Base-by-base conservation (phyloP, 2,329 filamentous ascomycete genomes). In the Pseudocercospora eumusae region DNA sequence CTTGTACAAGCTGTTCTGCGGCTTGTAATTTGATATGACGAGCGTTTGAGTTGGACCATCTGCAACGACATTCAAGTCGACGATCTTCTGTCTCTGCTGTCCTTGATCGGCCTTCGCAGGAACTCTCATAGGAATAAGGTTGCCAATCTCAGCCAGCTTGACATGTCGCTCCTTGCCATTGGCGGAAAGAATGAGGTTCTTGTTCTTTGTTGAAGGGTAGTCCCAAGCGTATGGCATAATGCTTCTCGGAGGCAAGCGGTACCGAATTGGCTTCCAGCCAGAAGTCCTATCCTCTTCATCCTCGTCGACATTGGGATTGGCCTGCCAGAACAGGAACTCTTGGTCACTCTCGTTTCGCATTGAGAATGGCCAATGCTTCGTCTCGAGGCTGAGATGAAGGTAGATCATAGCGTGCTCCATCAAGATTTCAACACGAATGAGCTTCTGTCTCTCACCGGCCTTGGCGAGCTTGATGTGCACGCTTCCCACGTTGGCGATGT, bases 221-320 rank as follows among this genome's bases (percentile, higher is more conserved):
- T 99, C 96, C 95, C 95, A 99, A 1, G 95, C 93, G 72, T 99
- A 99, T 0, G 96, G 95, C 95, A 99, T 99, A 76, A 99, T 97
- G 76, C 93, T 98, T 63, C 95, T 85, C 11, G 93, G 88, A 1
- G 96, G 96, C 28, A 99, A 82, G 31, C 93, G 89, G 77, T 99
- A 99, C 57, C 92, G 85, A 64, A 99, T 91, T 1, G 92, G 93
- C 66, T 91, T 89, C 91, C 95, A 99, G 3, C 92, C 91, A 57
- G 91, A 93, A 60, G 88, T 80, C 58, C 78, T 58, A 71, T 97
- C 91, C 69, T 91, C 89, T 59, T 93, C 93, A 63, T 97, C 93
- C 65, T 98, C 93, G 63, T 96, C 93, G 9, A 96, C 80, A 69
- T 93, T 96, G 4, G 95, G 95, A 71, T 98, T 89, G 18, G 92